Evolutionary conservation across 2,329 filamentous ascomycete species (phyloP).

Genomic region (Lasiodiplodia hormozganensis): DNA sequence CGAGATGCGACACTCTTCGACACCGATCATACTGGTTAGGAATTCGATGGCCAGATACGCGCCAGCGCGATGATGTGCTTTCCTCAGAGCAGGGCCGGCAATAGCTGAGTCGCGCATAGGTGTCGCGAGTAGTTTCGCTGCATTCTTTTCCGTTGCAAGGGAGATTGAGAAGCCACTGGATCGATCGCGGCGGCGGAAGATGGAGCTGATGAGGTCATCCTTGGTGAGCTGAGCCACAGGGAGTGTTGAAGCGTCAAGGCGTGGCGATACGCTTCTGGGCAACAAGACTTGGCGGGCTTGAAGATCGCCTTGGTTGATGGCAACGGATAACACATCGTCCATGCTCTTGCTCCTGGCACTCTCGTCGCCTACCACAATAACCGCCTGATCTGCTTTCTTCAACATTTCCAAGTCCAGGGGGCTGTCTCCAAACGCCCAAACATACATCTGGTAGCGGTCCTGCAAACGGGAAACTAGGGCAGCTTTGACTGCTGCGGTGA

Average conservation of each 20-base stretch:
- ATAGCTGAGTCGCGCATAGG: conserved; percentile 59
- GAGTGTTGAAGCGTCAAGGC: conserved; percentile 53
- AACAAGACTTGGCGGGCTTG: conserved; percentile 57
- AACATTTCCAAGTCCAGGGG: conserved; percentile 66
- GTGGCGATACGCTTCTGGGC: conserved; percentile 47
- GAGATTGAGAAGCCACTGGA: conserved; percentile 38
- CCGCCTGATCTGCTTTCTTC: conserved; percentile 56
- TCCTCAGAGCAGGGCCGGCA: conserved; percentile 54
- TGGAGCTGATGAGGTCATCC: conserved; percentile 31
- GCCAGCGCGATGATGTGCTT: conserved; percentile 59
- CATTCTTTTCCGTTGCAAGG: conserved; percentile 54
- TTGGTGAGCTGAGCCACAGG: conserved; percentile 50
- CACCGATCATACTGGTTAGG: conserved; percentile 56
- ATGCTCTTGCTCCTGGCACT: conserved; percentile 51
- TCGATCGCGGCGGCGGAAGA: conserved; percentile 33
- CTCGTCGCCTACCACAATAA: conserved; percentile 63
- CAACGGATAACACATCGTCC: conserved; percentile 45
- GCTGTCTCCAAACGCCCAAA: conserved; percentile 68
- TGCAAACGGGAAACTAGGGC: conserved; percentile 54
- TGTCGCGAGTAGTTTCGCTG: conserved; percentile 60
- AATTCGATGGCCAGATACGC: conserved; percentile 61
- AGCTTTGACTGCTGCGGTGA: conserved; percentile 61
- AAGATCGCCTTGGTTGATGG: conserved; percentile 52
- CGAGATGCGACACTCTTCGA: conserved; percentile 56
- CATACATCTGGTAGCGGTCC: conserved; percentile 43